Evolutionary conservation across 306 rosid species (phyloP).

Genomic region (Malus orientalis): DNA sequence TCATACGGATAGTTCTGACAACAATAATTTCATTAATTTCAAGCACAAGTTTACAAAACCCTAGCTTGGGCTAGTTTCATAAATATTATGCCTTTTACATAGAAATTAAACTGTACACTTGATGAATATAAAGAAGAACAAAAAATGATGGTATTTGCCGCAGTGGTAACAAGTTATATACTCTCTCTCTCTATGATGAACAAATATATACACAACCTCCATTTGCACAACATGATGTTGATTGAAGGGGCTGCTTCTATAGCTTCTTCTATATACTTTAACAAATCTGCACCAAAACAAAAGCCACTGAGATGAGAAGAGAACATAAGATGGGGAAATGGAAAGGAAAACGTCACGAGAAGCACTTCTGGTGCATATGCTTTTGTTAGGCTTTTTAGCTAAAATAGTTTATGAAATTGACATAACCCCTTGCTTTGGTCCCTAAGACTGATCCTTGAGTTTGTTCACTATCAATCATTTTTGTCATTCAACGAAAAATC

Average conservation of each 20-base stretch:
- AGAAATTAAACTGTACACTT: slow-evolving; percentile 20
- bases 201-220: neutral
- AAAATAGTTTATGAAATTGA: too few species aligned
- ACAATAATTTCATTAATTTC: neutral
- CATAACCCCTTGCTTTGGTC: too few species aligned
- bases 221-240: neutral
- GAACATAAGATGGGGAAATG: neutral
- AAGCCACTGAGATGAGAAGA: neutral
- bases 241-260: neutral
- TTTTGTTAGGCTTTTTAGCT: too few species aligned
- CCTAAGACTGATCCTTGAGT: too few species aligned
- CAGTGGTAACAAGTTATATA: neutral
- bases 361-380: neutral
- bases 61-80: neutral
- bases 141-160: neutral
- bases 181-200: neutral
- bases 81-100: neutral
- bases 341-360: neutral
- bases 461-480: too few species aligned
- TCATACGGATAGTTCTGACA: too few species aligned
- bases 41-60: neutral
- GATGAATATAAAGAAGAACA: neutral
- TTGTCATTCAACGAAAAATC: too few species aligned
- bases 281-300: neutral
- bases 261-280: neutral